A percentile compares a stretch with the other conserved stretches of the same genome.
phyloP scores from a whole-genome alignment of 352 stramenopile genomes.

The Plasmopara viticola region DNA sequence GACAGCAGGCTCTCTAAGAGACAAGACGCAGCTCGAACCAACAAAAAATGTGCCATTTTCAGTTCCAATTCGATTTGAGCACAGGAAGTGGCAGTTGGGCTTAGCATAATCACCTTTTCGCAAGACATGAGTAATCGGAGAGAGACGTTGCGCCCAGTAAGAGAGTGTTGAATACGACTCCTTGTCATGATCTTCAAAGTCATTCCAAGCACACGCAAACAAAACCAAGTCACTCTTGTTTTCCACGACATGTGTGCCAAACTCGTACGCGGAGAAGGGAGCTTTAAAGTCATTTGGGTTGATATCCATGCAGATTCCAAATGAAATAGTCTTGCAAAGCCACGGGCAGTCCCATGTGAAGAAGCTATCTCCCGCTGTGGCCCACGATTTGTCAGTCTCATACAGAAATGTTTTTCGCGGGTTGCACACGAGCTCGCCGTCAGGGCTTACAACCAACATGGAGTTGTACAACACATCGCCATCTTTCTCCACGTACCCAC shows the following conservation, averaged over 20 bases:
- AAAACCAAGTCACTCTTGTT: constrained; percentile 63
- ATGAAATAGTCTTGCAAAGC: constrained; percentile 71
- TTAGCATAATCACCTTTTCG: constrained; percentile 30
- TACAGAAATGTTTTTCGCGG: constrained; percentile 81
- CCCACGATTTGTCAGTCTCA: constrained; percentile 79
- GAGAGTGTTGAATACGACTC: constrained; percentile 43
- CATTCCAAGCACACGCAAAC: constrained; percentile 81
- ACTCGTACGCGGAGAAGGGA: constrained; percentile 65
- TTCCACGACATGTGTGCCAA: constrained; percentile 43
- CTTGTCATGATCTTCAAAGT: constrained; percentile 52
- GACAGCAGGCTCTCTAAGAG: constrained; percentile 48
- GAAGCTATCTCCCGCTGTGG: constrained; percentile 57
- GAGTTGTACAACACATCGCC: constrained; percentile 56
- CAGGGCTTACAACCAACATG: constrained; percentile 74
- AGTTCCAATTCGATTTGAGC: constrained; percentile 66
- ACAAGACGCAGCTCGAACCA: constrained; percentile 67
- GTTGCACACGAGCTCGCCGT: constrained; percentile 62
- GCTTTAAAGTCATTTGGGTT: constrained; percentile 78
- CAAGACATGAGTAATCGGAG: constrained; percentile 48
- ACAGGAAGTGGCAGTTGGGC: constrained; percentile 62
- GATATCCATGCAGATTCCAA: constrained; percentile 89
- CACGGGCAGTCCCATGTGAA: constrained; percentile 64
- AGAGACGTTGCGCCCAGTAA: constrained; percentile 70
- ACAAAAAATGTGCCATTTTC: constrained; percentile 82
- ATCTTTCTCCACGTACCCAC: constrained; percentile 58